These are phyloP conservation scores for Alternaria alternata DNA, from an alignment of 2,329 filamentous ascomycete genomes.

Conservation along the genomic window DNA sequence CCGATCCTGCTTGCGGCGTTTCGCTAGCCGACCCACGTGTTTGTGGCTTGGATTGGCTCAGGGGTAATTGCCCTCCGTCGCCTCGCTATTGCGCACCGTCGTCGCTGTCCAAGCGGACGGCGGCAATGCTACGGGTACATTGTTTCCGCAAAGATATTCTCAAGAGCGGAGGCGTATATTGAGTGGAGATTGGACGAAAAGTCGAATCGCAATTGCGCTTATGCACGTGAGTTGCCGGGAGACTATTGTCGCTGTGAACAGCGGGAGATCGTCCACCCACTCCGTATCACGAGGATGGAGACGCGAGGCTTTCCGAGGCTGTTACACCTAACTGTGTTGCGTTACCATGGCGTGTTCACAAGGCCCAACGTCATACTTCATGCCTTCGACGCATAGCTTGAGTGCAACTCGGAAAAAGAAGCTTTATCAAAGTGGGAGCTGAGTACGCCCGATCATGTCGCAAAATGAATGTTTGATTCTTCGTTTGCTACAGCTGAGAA, in stretches of 20 bases:
- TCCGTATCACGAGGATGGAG: neutral
- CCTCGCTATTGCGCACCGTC: neutral
- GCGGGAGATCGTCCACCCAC: neutral
- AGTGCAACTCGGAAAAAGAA: neutral
- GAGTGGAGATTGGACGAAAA: conserved; percentile 13
- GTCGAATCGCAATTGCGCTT: neutral
- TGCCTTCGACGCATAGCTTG: neutral
- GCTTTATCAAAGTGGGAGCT: neutral
- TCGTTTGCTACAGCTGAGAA: neutral
- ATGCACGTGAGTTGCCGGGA: neutral
- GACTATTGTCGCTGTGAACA: neutral
- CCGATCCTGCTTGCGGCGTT: conserved; percentile 24
- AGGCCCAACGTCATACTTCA: neutral
- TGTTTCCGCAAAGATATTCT: neutral
- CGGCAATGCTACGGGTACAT: neutral
- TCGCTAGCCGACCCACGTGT: conserved; percentile 22
- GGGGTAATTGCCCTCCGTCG: conserved; percentile 5
- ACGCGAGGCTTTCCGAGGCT: neutral
- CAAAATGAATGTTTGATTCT: neutral
- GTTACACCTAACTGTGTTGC: neutral
- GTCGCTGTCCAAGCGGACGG: neutral
- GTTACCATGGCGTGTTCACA: neutral
- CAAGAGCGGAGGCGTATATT: neutral
- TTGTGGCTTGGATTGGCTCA: conserved; percentile 28
- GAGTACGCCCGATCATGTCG: neutral